phyloP scores from a whole-genome alignment of 2,329 filamentous ascomycete genomes.

The Aspergillus viridinutans region DNA sequence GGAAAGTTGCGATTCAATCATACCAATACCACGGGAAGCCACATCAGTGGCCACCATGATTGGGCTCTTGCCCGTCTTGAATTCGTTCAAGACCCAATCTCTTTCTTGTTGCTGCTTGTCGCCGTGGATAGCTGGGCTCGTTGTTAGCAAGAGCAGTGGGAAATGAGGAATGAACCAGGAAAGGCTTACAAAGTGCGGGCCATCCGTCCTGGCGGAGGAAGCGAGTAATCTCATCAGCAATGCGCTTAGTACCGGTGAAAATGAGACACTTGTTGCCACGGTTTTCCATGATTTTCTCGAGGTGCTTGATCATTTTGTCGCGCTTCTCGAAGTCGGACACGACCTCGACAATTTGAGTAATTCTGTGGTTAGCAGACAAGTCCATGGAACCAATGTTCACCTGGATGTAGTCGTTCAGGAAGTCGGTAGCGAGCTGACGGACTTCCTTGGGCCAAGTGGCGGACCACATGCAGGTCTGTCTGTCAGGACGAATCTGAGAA shows the following conservation, averaged over 20 bases:
- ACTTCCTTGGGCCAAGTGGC: conserved; percentile 99
- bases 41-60: conserved; percentile 99
- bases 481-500: conserved; percentile 91
- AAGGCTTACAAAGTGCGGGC: conserved; percentile 82
- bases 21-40: conserved; percentile 99
- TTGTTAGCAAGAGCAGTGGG: conserved; percentile 34
- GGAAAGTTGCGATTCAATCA: conserved; percentile 64
- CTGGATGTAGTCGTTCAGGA: conserved; percentile 93
- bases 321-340: conserved; percentile 96
- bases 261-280: conserved; percentile 93
- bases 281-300: conserved; percentile 97
- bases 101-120: conserved; percentile 99
- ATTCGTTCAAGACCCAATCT: conserved; percentile 98
- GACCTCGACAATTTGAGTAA: conserved; percentile 96
- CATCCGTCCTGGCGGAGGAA: conserved; percentile 97
- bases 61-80: conserved; percentile 98
- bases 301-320: conserved; percentile 92
- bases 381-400: conserved; percentile 98
- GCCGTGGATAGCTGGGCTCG: conserved; percentile 77
- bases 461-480: conserved; percentile 99
- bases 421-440: conserved; percentile 82
- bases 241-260: conserved; percentile 81
- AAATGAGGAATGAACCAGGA: conserved; percentile 16
- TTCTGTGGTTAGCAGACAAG: conserved; percentile 92
- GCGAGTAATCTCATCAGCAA: conserved; percentile 95